phyloP scores from a whole-genome alignment of 2,329 filamentous ascomycete genomes.

The Sporothrix globosa region DNA sequence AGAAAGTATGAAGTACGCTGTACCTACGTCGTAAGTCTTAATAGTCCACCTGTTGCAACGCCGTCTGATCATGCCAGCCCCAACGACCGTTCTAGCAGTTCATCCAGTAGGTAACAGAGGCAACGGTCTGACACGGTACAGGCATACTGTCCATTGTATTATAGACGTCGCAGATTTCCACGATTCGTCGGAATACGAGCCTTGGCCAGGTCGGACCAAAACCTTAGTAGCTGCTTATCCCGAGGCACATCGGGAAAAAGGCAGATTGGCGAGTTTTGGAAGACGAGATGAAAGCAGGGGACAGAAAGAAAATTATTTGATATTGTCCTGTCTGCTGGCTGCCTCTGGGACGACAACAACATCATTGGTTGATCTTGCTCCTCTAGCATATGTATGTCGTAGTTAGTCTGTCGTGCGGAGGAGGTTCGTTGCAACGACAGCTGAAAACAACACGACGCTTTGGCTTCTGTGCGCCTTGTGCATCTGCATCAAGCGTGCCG shows the following conservation, averaged over 20 bases:
- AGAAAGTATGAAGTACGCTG: too few species aligned
- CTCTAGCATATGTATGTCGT: neutral
- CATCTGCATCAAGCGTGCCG: slow-evolving; percentile 20
- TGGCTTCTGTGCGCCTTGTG: neutral
- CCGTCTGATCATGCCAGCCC: neutral
- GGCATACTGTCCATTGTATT: neutral
- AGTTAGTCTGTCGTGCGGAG: too few species aligned
- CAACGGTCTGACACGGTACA: neutral
- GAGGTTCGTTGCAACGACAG: neutral
- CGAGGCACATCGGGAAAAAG: neutral
- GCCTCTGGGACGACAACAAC: neutral
- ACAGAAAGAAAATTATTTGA: too few species aligned
- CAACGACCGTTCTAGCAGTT: neutral
- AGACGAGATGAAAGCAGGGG: neutral
- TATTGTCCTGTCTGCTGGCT: neutral
- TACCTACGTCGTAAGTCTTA: too few species aligned
- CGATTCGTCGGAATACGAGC: neutral
- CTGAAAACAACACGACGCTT: slow-evolving; percentile 1
- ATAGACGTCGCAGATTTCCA: neutral
- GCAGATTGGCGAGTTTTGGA: neutral
- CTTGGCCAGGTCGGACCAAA: neutral
- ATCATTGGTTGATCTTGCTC: neutral
- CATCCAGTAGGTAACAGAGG: neutral
- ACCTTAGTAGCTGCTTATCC: neutral
- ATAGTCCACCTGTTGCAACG: too few species aligned